These are phyloP conservation scores for Russula griseocarnosa DNA, from an alignment of 768 basidiomycete genomes.

Conservation along the genomic window DNA sequence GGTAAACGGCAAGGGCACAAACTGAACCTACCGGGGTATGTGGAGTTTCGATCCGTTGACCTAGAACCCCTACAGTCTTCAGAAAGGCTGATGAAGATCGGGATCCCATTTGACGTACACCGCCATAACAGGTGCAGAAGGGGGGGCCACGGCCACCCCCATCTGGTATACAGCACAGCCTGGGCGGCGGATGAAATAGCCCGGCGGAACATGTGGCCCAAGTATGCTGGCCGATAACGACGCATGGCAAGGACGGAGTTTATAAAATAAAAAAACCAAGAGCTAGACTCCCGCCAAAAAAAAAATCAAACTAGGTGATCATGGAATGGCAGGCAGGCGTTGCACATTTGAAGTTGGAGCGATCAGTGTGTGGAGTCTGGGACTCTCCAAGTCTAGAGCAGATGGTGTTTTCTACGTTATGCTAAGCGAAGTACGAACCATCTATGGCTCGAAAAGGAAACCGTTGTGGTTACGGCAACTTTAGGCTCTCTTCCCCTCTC, in stretches of 20 bases:
- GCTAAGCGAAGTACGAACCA: constrained; percentile 1
- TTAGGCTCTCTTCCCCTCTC: constrained; percentile 8
- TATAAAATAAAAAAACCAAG: background rate
- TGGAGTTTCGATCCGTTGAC: constrained; percentile 5
- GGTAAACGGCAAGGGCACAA: background rate
- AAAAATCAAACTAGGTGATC: background rate
- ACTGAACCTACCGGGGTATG: background rate
- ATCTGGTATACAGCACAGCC: constrained; percentile 9
- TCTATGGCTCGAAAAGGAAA: constrained; percentile 20
- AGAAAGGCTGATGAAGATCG: constrained; percentile 4
- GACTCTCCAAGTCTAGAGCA: background rate
- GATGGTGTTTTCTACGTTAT: background rate
- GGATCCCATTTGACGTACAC: constrained; percentile 19
- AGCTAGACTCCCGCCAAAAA: background rate
- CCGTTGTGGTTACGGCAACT: constrained; percentile 2
- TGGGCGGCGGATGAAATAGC: background rate
- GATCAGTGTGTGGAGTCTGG: background rate
- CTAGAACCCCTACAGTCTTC: background rate
- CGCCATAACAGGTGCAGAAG: background rate
- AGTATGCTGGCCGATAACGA: constrained; percentile 10
- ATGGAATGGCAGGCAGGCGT: background rate
- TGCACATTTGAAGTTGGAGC: background rate
- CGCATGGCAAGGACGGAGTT: constrained; percentile 20
- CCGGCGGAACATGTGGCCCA: constrained; percentile 8
- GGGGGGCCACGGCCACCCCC: constrained; percentile 2